These are phyloP conservation scores for Oryza rufipogon DNA, from an alignment of 176 grass and related monocot genomes.

Conservation along the genomic window DNA sequence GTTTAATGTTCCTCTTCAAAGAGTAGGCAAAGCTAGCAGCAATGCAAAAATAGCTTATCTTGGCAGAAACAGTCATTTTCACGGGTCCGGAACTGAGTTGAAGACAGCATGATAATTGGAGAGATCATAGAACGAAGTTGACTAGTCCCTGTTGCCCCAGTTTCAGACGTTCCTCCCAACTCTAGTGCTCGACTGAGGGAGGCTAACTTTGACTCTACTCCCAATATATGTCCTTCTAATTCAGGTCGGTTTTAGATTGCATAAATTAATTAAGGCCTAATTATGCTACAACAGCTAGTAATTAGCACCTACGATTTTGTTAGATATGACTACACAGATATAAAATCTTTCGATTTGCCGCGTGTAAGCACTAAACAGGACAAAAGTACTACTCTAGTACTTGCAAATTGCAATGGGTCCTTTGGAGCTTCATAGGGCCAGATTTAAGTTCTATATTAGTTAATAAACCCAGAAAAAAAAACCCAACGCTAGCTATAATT, in stretches of 20 bases:
- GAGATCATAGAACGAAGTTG: slow-evolving; percentile 24
- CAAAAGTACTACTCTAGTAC: slow-evolving; percentile 6
- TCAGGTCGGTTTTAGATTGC: background rate
- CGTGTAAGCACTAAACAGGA: slow-evolving; percentile 9
- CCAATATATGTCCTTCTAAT: background rate
- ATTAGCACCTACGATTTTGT: background rate
- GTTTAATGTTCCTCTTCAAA: background rate
- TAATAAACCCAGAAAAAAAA: background rate
- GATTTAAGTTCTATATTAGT: background rate
- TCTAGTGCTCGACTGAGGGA: slow-evolving; percentile 14
- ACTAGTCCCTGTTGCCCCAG: background rate
- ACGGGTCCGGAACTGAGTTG: slow-evolving; percentile 1
- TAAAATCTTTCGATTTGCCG: background rate
- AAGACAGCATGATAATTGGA: background rate
- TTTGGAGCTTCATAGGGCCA: slow-evolving; percentile 33
- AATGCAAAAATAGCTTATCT: background rate
- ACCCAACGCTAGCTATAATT: background rate
- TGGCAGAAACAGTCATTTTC: slow-evolving; percentile 1
- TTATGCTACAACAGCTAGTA: slow-evolving; percentile 16
- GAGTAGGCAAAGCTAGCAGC: background rate
- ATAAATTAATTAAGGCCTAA: slow-evolving; percentile 4
- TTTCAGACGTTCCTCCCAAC: background rate
- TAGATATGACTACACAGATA: background rate
- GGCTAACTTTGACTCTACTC: slow-evolving; percentile 31
- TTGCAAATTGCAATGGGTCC: slow-evolving; percentile 24